Evolutionary conservation across 768 basidiomycete genomes (phyloP), one percentile per base, ranked within the genome.

Genomic region (Albatrellus ellisii): DNA sequence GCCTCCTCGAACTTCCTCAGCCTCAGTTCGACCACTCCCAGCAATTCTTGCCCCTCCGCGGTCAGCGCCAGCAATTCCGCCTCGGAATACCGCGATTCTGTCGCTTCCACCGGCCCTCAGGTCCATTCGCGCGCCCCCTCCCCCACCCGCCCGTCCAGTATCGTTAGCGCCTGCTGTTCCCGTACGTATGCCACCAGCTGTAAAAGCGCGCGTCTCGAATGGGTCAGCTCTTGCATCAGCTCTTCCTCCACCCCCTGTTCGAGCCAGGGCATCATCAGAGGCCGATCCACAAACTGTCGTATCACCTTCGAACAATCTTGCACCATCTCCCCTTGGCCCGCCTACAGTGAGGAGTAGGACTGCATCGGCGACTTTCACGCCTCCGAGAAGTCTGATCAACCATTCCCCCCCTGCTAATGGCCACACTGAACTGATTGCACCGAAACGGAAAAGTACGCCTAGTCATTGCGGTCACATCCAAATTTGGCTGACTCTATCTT

Each of bases 401-500:
- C 50, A 45, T 5, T 46, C 46, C 34, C 41, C 37, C 8, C 41
- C 36, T 10, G 35, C 52, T 53, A 49, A n/a, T 21, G 14, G 4
- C 55, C 51, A 29, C 42, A 12, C 45, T 49, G 6, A 52, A 53
- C 39, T 43, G n/a, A n/a, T 6, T 24, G 14, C 26, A 33, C 36
- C 25, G 28, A 24, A 20, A 26, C 43, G 50, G 17, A 57, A 54
- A 47, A 56, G 60, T 61, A 51, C 46, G 60, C 47, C 2, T 33
- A 11, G 17, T 18, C 8, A 38, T 42, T 36, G 11, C 24, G 4
- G 2, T 10, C 33, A n/a, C 17, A 29, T 31, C 26, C 28, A 8
- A 15, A 5, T 31, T 14, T 28, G 43, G 41, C 27, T 28, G 38
- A 55, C 48, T 25, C 44, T 37, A 42, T 34, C 43, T 35, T 4